Conservation (phyloP, 2,329 filamentous ascomycete genomes). For the Pseudogymnoascus sp. region DNA sequence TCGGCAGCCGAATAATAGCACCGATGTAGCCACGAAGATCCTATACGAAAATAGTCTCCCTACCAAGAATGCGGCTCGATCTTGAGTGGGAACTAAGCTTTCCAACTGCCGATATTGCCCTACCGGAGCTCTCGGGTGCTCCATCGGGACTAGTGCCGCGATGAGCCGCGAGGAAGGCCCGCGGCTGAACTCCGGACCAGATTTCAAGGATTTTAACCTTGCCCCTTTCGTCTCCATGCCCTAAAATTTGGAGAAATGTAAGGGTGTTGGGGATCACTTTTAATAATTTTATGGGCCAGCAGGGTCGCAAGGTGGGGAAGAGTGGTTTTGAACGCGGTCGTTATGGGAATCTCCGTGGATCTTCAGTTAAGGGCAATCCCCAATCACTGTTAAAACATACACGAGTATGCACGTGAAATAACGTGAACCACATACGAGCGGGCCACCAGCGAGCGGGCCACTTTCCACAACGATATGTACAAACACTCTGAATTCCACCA, state of each 20-base stretch:
- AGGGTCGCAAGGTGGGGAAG: background rate
- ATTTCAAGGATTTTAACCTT: background rate
- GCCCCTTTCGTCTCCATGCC: background rate
- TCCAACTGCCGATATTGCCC: slow-evolving; percentile 1
- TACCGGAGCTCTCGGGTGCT: background rate
- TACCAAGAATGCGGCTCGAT: background rate
- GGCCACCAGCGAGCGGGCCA: no score
- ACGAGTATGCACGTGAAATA: background rate
- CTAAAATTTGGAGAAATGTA: background rate
- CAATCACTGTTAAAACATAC: background rate
- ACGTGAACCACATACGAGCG: no score
- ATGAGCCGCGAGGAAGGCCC: background rate
- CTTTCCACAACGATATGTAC: no score
- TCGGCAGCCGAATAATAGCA: background rate
- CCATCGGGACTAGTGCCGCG: background rate
- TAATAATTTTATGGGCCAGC: background rate
- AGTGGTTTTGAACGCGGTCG: background rate
- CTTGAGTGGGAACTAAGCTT: background rate
- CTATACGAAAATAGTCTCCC: background rate
- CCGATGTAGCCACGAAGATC: background rate
- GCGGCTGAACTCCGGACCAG: background rate
- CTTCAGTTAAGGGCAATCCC: background rate
- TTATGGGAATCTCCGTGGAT: background rate
- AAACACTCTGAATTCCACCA: no score
- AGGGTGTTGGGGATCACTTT: background rate